A percentile compares a stretch with the other conserved stretches of the same genome.
Evolutionary conservation across 2,329 filamentous ascomycete species (phyloP).

Genomic region (Penicillium nordicum): DNA sequence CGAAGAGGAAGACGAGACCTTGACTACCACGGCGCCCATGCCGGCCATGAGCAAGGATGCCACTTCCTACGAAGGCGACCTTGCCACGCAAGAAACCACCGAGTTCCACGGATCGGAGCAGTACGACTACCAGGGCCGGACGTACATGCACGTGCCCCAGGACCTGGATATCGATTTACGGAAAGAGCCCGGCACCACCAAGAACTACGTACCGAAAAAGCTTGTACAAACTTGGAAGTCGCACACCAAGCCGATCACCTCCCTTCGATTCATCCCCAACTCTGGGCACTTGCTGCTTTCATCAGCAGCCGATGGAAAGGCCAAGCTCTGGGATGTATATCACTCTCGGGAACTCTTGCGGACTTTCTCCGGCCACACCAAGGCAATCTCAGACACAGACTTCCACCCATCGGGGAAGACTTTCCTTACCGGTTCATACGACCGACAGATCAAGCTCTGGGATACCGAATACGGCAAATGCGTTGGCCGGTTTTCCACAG

Average conservation of each 20-base stretch:
- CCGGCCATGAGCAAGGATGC: conserved; percentile 51
- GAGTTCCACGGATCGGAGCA: conserved; percentile 80
- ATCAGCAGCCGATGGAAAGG: conserved; percentile 81
- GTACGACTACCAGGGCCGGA: conserved; percentile 90
- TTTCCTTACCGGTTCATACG: conserved; percentile 89
- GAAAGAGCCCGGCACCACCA: conserved; percentile 73
- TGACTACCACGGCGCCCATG: conserved; percentile 48
- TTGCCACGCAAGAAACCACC: conserved; percentile 72
- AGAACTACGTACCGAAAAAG: conserved; percentile 95
- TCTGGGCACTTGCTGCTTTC: conserved; percentile 87
- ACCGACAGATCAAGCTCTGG: conserved; percentile 96
- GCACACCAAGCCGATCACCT: conserved; percentile 80
- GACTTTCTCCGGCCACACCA: conserved; percentile 86
- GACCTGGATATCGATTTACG: conserved; percentile 81
- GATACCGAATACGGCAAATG: conserved; percentile 94
- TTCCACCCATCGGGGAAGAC: conserved; percentile 80
- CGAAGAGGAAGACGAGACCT: conserved; percentile 59
- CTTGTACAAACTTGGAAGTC: conserved; percentile 84
- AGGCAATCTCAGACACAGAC: conserved; percentile 82
- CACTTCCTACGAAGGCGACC: conserved; percentile 50
- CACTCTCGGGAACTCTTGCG: conserved; percentile 84
- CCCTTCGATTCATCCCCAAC: conserved; percentile 81
- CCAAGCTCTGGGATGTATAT: conserved; percentile 94
- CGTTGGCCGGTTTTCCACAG: conserved; percentile 82
- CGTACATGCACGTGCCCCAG: conserved; percentile 96